Base-by-base conservation (phyloP, 2,329 filamentous ascomycete genomes). In the Shiraia sp. region DNA sequence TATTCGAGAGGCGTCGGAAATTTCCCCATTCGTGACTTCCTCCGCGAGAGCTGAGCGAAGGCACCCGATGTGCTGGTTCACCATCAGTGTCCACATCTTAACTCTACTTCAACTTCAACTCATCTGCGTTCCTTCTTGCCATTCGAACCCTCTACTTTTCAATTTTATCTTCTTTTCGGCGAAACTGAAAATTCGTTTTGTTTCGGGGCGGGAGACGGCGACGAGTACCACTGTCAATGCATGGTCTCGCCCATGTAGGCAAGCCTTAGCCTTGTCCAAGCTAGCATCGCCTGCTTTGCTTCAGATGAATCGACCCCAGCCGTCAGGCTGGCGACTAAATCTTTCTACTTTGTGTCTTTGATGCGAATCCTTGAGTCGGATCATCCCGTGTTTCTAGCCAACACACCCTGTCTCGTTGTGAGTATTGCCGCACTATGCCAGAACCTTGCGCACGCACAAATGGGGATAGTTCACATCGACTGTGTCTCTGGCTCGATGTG, bases 51-150 rank as follows among this genome's bases (percentile, higher is more conserved):
- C 51, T 53, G 49, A 47, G 30, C 19, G 33, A n/a, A 26, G 36
- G 39, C 39, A 48, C 51, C 53, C 47, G 45, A 49, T 28, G 13
- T 32, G 24, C 35, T 49, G 49, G 51, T 42, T 40, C 19, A 22
- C 19, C 19, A 32, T 31, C 34, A 30, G 32, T 32, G 19, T 28
- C 32, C 33, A 32, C 39, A 36, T 42, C 31, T 17, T 40, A 38
- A 42, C 36, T 44, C 30, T 41, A 35, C 31, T 42, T 44, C n/a
- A 24, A 53, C 46, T 26, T 42, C 43, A 51, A 17, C 24, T 36
- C 16, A 32, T 19, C 23, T 42, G 17, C n/a, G 5, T 25, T 36
- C 1, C 37, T 16, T 4, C 9, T 19, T 19, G 19, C 27, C 22
- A 32, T 15, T 36, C 3, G 4, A 24, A 25, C 9, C 6, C 10